Conservation (phyloP, 441 rosid genomes). For the Euphorbia neoarborescens region DNA sequence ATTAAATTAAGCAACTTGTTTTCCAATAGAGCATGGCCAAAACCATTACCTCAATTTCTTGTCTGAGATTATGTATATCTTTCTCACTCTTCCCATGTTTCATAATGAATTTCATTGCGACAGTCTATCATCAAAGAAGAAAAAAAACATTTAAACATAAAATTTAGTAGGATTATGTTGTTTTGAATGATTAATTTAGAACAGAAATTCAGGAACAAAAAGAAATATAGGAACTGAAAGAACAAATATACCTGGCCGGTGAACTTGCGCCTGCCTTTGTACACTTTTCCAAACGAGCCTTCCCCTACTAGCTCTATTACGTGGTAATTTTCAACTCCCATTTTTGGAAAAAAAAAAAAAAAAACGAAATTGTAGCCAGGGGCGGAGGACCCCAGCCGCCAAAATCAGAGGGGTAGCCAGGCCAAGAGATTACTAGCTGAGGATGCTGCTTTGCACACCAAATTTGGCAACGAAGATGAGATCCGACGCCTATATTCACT, state of each 20-base stretch:
- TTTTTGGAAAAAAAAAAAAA: slow-evolving; percentile 14
- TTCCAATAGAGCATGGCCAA: background rate
- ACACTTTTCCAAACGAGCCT: slow-evolving; percentile 92
- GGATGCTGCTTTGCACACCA: too few relatives aligned
- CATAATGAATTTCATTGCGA: slow-evolving; percentile 95
- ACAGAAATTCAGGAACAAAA: background rate
- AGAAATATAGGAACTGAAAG: background rate
- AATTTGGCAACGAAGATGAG: too few relatives aligned
- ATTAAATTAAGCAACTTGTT: background rate
- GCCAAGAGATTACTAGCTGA: too few relatives aligned
- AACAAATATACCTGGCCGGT: slow-evolving; percentile 61
- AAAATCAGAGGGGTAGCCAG: too few relatives aligned
- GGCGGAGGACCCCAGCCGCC: too few relatives aligned
- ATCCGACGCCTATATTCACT: too few relatives aligned
- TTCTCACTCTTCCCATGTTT: slow-evolving; percentile 93
- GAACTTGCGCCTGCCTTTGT: slow-evolving; percentile 78
- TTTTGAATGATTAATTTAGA: background rate
- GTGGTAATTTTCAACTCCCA: slow-evolving; percentile 85
- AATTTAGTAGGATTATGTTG: background rate
- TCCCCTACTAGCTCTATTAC: slow-evolving; percentile 94
- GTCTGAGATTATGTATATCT: slow-evolving; percentile 81
- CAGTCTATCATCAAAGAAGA: slow-evolving; percentile 50
- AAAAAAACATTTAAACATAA: slow-evolving; percentile 7
- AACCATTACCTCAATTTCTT: slow-evolving; percentile 77
- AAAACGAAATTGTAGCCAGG: too few relatives aligned